Percentiles rank a stretch among this genome's conserved stretches.
These are phyloP conservation scores for Penicillium verrucosum DNA, from an alignment of 2,329 filamentous ascomycete species.

Conservation along the genomic window DNA sequence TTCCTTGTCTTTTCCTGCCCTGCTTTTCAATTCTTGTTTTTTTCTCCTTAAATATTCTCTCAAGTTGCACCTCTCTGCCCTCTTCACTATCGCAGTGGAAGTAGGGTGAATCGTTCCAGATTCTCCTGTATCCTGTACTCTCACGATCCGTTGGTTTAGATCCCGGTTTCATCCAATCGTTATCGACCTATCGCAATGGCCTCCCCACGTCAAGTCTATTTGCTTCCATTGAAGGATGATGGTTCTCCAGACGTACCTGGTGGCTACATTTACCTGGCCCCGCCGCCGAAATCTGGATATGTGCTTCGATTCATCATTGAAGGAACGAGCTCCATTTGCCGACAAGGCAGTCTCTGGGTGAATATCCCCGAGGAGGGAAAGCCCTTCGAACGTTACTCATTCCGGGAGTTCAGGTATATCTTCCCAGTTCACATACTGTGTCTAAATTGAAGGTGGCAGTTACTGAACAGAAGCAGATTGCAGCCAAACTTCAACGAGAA, in stretches of 20 bases:
- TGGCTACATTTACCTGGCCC: constrained; percentile 86
- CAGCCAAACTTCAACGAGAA: constrained; percentile 88
- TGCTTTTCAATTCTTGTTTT: background rate
- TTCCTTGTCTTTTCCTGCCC: background rate
- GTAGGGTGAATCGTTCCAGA: constrained; percentile 1
- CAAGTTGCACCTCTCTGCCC: background rate
- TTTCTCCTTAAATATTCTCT: background rate
- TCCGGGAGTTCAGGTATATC: constrained; percentile 82
- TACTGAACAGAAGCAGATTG: constrained; percentile 52
- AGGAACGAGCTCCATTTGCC: constrained; percentile 91
- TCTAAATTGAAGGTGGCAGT: constrained; percentile 4
- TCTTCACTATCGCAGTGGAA: background rate
- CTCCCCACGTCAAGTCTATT: constrained; percentile 61
- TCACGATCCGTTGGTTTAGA: background rate
- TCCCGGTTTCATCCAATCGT: background rate
- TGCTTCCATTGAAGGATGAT: constrained; percentile 86
- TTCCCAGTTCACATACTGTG: background rate
- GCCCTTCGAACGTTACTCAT: constrained; percentile 72
- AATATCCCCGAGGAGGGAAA: constrained; percentile 80
- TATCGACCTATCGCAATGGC: constrained; percentile 18
- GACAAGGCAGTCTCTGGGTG: constrained; percentile 91
- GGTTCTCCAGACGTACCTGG: constrained; percentile 86
- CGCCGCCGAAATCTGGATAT: constrained; percentile 69
- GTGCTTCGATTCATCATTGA: constrained; percentile 85
- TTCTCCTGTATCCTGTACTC: constrained; percentile 3